phyloP scores from a whole-genome alignment of 225 moss, liverwort and hornwort genomes.

The Marchantia paleacea region DNA sequence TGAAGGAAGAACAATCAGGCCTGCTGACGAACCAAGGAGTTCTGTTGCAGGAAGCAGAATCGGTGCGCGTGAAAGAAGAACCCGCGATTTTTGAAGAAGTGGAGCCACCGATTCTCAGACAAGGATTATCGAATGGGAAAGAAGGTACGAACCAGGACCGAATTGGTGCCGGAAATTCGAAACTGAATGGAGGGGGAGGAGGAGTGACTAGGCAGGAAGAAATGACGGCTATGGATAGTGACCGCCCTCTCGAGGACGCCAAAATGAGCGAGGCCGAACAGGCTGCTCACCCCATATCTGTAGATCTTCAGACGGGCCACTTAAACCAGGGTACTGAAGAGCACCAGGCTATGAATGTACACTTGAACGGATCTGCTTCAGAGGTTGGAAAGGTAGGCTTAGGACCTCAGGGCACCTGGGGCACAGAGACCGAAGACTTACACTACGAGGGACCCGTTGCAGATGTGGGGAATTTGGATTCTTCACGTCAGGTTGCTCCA shows the following conservation, averaged over 20 bases:
- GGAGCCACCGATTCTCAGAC: background rate
- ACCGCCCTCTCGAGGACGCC: background rate
- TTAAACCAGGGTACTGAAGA: background rate
- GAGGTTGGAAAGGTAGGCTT: background rate
- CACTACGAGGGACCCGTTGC: background rate
- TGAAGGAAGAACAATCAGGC: background rate
- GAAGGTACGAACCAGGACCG: background rate
- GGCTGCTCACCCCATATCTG: too few species aligned
- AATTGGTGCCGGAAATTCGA: background rate
- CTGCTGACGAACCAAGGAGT: background rate
- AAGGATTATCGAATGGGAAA: background rate
- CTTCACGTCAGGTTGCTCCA: background rate
- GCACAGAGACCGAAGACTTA: background rate
- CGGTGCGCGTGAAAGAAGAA: background rate
- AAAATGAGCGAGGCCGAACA: background rate
- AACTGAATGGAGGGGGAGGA: background rate
- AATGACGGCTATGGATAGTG: background rate
- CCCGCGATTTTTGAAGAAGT: background rate
- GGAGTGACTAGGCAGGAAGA: background rate
- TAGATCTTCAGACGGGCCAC: too few species aligned
- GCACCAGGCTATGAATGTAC: too few species aligned
- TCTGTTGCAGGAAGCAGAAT: background rate
- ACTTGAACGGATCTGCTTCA: background rate
- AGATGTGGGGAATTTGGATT: background rate
- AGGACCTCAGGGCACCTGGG: background rate